Evolutionary conservation across 176 grass and related monocot genomes (phyloP), one percentile per base, ranked within the genome.

Genomic region (Elymus sibiricus): DNA sequence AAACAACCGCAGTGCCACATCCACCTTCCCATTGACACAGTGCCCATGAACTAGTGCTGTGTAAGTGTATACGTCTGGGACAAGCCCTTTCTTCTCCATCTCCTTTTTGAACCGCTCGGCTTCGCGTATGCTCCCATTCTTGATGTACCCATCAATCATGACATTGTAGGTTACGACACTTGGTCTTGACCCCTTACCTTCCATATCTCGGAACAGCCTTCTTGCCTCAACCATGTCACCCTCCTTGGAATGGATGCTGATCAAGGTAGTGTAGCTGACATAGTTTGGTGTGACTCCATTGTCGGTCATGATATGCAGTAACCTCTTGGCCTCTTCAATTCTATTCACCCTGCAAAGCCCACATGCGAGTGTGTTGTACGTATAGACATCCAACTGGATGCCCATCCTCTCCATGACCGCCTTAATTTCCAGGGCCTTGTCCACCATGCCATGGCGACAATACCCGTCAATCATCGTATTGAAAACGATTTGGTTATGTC

Each of bases 1-100:
- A 40, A 98, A 96, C 28, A 94, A 56, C 76, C 82, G 92, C 39
- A 80, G 17, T 17, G 97, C 97, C 88, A 92, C 88, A 67, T 89
- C 85, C 22, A 94, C 60, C 79, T 95, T 98, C 59, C 91, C 86
- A 7, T 76, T 94, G 46, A 94, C 70, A 85, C 94, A 98, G 72
- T 94, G 88, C 22, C 93, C 88, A 63, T 98, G 97, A 42, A 96
- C 87, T 49, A 98, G 83, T 13, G 90, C 87, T 64, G 92, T 82
- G 64, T 98, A 98, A 12, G 92, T 94, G 87, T 95, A 95, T 19
- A 91, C 65, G 53, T 95, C 96, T 16, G 86, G 83, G 53, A 88
- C 72, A 78, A 98, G 63, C 66, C 92, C 93, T 88, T 94, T 98
- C 82, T 89, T 98, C 49, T 95, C 97, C 97, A 95, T 98, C 84